These are phyloP conservation scores for Colletotrichum chrysophilum DNA, from an alignment of 2,329 filamentous ascomycete genomes.

Conservation along the genomic window DNA sequence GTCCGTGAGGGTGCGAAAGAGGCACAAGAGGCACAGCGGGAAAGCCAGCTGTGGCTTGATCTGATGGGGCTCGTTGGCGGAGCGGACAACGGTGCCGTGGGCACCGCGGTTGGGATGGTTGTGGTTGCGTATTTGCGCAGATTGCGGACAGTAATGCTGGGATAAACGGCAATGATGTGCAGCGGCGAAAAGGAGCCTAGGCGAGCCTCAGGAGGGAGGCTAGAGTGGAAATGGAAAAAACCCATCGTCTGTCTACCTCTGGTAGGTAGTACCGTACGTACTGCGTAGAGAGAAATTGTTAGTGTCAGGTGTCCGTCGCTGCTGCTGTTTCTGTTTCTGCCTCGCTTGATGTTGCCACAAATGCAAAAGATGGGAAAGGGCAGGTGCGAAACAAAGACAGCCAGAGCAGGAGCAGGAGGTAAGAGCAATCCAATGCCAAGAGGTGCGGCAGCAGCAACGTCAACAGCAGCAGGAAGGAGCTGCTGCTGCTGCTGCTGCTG, in stretches of 20 bases:
- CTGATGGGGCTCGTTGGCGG: not conserved
- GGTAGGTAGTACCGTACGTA: too few species aligned
- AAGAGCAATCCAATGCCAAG: not conserved
- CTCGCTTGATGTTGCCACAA: not conserved
- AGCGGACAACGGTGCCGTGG: not conserved
- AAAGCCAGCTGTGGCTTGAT: not conserved
- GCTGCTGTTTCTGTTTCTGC: not conserved
- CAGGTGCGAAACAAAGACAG: not conserved
- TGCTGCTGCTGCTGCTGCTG: too few species aligned
- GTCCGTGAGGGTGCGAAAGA: not conserved
- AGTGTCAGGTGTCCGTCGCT: not conserved
- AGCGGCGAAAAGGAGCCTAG: not conserved
- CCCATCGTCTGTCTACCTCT: not conserved
- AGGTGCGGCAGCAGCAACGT: not conserved
- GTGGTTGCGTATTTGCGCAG: not conserved
- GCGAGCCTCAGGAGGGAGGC: not conserved
- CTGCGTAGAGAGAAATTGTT: not conserved
- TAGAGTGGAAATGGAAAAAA: not conserved
- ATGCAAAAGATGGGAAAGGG: not conserved
- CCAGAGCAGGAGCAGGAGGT: not conserved
- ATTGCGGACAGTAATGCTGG: not conserved
- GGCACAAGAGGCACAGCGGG: not conserved
- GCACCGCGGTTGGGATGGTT: not conserved
- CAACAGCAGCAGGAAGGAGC: too few species aligned
- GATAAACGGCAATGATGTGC: slow-evolving; percentile 8